Conservation (phyloP, 2,329 filamentous ascomycete species). For the Aspergillus versicolor region DNA sequence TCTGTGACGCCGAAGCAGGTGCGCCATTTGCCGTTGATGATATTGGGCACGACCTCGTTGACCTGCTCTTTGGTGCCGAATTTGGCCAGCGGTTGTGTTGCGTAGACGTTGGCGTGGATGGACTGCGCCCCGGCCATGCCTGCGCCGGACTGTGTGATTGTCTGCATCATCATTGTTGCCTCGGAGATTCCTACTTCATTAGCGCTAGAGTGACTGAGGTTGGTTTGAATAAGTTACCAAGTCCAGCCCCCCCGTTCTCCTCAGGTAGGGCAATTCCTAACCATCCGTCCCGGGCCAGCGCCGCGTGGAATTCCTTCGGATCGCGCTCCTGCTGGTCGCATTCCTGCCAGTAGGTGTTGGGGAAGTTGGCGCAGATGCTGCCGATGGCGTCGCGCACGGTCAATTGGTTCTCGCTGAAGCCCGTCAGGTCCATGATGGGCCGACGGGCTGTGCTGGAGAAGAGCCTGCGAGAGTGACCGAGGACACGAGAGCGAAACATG, state of each 20-base stretch:
- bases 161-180: constrained; percentile 85
- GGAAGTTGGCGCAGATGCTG: constrained; percentile 68
- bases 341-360: constrained; percentile 72
- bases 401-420: constrained; percentile 71
- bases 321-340: constrained; percentile 69
- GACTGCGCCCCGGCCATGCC: constrained; percentile 69
- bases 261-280: constrained; percentile 78
- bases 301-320: constrained; percentile 73
- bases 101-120: constrained; percentile 56
- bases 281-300: constrained; percentile 73
- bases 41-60: constrained; percentile 63
- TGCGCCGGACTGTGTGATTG: constrained; percentile 70
- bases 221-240: constrained; percentile 44
- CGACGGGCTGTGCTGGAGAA: constrained; percentile 35
- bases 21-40: constrained; percentile 70
- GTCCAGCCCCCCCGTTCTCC: constrained; percentile 68
- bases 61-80: constrained; percentile 69
- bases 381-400: constrained; percentile 69
- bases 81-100: constrained; percentile 69
- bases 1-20: constrained; percentile 85
- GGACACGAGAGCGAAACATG: neutral
- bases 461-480: neutral
- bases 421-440: constrained; percentile 67
- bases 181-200: constrained; percentile 60
- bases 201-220: too few species aligned